Base-by-base conservation (phyloP, 768 basidiomycete genomes). In the Termitomyces sp. region DNA sequence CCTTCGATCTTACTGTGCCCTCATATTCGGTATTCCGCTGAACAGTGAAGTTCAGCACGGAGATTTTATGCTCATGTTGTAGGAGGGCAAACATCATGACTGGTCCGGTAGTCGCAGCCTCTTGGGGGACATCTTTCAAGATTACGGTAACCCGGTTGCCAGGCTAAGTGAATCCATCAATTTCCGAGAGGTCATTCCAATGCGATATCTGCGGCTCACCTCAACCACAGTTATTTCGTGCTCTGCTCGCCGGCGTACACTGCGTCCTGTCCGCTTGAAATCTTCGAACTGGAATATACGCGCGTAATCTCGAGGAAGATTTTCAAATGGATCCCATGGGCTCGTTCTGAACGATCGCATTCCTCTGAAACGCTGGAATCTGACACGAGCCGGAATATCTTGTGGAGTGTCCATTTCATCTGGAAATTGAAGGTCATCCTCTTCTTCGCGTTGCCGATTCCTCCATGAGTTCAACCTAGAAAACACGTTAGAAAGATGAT, bases 271-370 rank as follows among this genome's bases (percentile, higher is more conserved):
- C 20, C 89, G 84, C 71, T 87, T 91, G 78, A 91, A 97, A 67
- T 96, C 92, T 74, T 98, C 95, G 69, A 98, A 97, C 72, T 95
- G 92, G 76, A 98, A 99, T 67, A 98, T 96, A 45, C 90, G 84
- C 2, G 90, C 94, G 69, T 98, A 98, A 71, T 99, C 95, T 54
- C 89, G 76, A 13, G 96, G 96, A 12, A 99, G 79, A 69, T 96
- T 96, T 75, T 99, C 96, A 67, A 90, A 98, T 8, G 96, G 89
- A 72, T 98, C 97, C 97, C 96, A 99, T 40, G 92, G 93, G 70
- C 92, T 95, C 7, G 96, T 98, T 40, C 96, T 80, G 81, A 99
- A 92, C 15, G 92, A 94, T 51, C 87, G 87, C 75, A 99, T 73
- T 8, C 96, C 96, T 60, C 96, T 87, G 72, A 88, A 99, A 52